A percentile compares a stretch with the other conserved stretches of the same genome.
These are phyloP conservation scores for Aotearoamyces nothofagi DNA, from an alignment of 2,329 filamentous ascomycete genomes.

Conservation along the genomic window DNA sequence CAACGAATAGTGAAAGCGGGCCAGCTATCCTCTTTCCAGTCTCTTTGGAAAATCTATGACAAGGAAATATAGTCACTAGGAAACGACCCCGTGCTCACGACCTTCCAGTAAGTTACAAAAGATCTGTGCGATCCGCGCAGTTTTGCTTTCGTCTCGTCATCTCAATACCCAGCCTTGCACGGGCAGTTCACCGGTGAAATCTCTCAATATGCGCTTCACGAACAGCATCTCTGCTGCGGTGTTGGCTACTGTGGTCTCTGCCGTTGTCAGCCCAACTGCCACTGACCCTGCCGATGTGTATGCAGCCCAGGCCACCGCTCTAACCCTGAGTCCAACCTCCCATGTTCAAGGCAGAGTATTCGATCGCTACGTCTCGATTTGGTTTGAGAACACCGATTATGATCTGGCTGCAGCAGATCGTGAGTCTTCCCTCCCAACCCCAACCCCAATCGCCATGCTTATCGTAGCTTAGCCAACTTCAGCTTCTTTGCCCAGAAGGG, in stretches of 20 bases:
- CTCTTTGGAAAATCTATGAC: no score
- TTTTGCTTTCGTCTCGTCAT: background rate
- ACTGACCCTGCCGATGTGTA: slow-evolving; percentile 34
- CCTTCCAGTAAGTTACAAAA: no score
- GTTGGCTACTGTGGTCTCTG: slow-evolving; percentile 15
- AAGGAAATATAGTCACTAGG: no score
- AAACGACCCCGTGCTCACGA: no score
- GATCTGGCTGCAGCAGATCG: slow-evolving; percentile 47
- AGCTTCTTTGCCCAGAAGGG: slow-evolving; percentile 41
- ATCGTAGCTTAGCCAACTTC: slow-evolving; percentile 30
- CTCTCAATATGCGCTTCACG: slow-evolving; percentile 14
- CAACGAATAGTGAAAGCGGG: no score
- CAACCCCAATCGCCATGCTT: slow-evolving; percentile 4
- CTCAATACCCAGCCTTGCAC: no score
- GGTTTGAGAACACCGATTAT: slow-evolving; percentile 65
- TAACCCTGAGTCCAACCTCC: slow-evolving; percentile 43
- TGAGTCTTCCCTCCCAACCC: slow-evolving; percentile 21
- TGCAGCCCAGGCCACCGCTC: slow-evolving; percentile 42
- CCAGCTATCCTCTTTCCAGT: no score
- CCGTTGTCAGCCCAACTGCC: slow-evolving; percentile 24
- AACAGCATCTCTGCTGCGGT: slow-evolving; percentile 9
- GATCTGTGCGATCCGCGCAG: no score
- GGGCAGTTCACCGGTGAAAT: no score
- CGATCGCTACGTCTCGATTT: slow-evolving; percentile 57
- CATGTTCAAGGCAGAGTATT: slow-evolving; percentile 57